These are phyloP conservation scores for Tuber borchii DNA, from an alignment of 495 filamentous ascomycete species.

Conservation along the genomic window DNA sequence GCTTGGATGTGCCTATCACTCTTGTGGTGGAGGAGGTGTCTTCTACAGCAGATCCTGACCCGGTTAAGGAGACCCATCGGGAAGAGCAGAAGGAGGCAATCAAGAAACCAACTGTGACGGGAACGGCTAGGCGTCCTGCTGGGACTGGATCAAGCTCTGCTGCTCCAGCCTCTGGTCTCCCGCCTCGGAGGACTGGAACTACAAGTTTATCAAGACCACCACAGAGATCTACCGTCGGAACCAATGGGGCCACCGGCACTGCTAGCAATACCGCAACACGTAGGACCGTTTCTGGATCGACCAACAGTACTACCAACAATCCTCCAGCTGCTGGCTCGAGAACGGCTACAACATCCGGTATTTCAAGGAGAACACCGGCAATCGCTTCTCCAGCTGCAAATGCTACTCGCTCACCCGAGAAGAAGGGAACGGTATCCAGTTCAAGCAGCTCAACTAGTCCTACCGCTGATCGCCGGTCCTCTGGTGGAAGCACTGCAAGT, in stretches of 20 bases:
- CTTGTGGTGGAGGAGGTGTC: slow-evolving; percentile 9
- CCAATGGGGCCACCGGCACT: slow-evolving; percentile 7
- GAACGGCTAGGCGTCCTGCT: slow-evolving; percentile 29
- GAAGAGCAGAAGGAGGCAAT: slow-evolving; percentile 27
- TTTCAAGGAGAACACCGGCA: slow-evolving; percentile 24
- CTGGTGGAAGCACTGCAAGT: slow-evolving; percentile 8
- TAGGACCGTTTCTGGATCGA: slow-evolving; percentile 12
- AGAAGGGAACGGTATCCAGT: slow-evolving; percentile 6
- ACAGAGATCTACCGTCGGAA: slow-evolving; percentile 19
- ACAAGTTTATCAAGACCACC: slow-evolving; percentile 34
- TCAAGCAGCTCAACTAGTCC: slow-evolving; percentile 21
- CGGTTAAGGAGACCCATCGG: slow-evolving; percentile 35
- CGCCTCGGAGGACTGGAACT: slow-evolving; percentile 11
- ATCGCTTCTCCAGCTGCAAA: slow-evolving; percentile 11
- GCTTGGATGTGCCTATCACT: neutral
- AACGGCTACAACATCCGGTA: slow-evolving; percentile 8
- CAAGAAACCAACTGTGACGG: slow-evolving; percentile 30
- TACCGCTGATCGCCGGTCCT: slow-evolving; percentile 25
- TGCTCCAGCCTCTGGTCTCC: slow-evolving; percentile 15
- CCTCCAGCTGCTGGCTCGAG: slow-evolving; percentile 14
- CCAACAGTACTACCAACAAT: neutral
- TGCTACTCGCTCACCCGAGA: slow-evolving; percentile 23
- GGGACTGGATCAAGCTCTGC: slow-evolving; percentile 18
- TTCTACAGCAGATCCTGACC: slow-evolving; percentile 12
- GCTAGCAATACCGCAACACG: neutral